Conservation (phyloP, 1,284 basidiomycete genomes). For the Cryptococcus neoformans region DNA sequence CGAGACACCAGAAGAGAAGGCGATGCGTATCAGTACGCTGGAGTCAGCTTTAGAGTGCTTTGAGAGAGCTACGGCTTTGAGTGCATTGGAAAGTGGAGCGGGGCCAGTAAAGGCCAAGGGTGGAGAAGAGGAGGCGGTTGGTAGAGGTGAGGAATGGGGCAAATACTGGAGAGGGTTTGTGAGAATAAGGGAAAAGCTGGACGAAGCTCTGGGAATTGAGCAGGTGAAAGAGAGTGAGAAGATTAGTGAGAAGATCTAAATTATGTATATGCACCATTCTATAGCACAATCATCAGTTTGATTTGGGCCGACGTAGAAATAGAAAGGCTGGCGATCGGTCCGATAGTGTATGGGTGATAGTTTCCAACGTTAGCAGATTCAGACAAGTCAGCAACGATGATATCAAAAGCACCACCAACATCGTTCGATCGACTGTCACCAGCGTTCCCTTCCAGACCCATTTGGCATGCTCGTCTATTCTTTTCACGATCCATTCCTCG, state of each 20-base stretch:
- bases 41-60: constrained; percentile 57
- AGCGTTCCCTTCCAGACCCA: too few species aligned
- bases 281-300: neutral
- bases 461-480: too few species aligned
- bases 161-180: constrained; percentile 43
- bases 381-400: too few species aligned
- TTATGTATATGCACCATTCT: constrained; percentile 1
- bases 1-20: neutral
- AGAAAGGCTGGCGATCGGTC: too few species aligned
- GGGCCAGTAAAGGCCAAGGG: constrained; percentile 11
- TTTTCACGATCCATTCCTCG: too few species aligned
- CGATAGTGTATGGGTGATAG: too few species aligned
- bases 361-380: too few species aligned
- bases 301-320: too few species aligned
- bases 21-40: constrained; percentile 11
- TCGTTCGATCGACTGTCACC: too few species aligned
- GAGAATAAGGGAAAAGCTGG: constrained; percentile 37
- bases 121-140: constrained; percentile 29
- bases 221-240: neutral
- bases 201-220: constrained; percentile 8
- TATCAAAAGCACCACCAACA: too few species aligned
- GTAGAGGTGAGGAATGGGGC: constrained; percentile 36
- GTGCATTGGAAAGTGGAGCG: constrained; percentile 49
- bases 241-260: neutral
- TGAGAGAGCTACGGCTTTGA: constrained; percentile 56